phyloP scores from a whole-genome alignment of 192 early-diverging fungal species.

The Backusella psychrophila region DNA sequence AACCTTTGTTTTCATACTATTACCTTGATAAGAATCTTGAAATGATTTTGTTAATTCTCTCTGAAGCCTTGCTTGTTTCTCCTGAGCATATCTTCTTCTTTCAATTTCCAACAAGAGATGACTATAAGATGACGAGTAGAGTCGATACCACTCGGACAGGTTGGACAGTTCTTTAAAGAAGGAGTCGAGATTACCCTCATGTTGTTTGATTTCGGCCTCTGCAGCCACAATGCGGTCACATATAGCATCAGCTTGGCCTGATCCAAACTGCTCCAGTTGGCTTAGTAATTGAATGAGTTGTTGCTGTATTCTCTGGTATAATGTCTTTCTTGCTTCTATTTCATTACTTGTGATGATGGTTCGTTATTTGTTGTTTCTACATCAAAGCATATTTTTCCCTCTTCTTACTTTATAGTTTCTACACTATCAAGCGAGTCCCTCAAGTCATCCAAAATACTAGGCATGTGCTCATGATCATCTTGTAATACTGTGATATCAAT shows the following conservation, averaged over 20 bases:
- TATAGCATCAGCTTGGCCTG: conserved; percentile 15
- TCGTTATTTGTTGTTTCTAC: too few species aligned
- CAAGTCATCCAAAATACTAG: conserved; percentile 25
- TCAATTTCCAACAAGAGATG: conserved; percentile 27
- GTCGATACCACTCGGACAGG: conserved; percentile 27
- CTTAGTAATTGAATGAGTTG: conserved; percentile 15
- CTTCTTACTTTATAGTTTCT: conserved; percentile 7
- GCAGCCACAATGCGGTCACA: conserved; percentile 14
- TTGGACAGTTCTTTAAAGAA: conserved; percentile 24
- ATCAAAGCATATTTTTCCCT: neutral
- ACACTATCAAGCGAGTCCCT: conserved; percentile 15
- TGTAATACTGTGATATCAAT: conserved; percentile 34
- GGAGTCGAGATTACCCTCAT: conserved; percentile 14
- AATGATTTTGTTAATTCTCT: conserved; percentile 14
- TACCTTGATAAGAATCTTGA: conserved; percentile 24
- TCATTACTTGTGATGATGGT: conserved; percentile 9
- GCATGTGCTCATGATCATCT: conserved; percentile 32
- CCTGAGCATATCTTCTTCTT: conserved; percentile 17
- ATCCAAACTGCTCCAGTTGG: conserved; percentile 19
- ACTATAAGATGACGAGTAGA: conserved; percentile 24
- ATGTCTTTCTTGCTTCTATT: neutral
- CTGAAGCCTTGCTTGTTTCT: conserved; percentile 14
- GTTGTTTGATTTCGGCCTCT: conserved; percentile 24
- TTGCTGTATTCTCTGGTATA: conserved; percentile 6
- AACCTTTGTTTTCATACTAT: neutral